A percentile compares a stretch with the other conserved stretches of the same genome.
phyloP scores from a whole-genome alignment of 73 alveolate genomes.

The Diophrys sp. region DNA sequence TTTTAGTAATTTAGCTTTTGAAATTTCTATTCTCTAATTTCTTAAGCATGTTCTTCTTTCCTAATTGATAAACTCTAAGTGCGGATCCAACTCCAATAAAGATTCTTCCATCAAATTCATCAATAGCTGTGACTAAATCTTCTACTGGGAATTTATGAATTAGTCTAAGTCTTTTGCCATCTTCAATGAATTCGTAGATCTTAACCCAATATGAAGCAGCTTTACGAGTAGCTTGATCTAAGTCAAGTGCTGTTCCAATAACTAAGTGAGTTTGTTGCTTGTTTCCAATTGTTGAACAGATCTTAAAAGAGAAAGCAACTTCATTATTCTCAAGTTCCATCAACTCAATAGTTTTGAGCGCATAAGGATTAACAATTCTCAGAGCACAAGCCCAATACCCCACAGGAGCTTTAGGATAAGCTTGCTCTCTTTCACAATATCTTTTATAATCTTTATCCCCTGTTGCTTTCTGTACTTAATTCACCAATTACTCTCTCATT shows the following conservation, averaged over 20 bases:
- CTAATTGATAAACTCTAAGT: constrained; percentile 93
- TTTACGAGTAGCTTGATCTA: constrained; percentile 55
- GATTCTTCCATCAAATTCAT: constrained; percentile 87
- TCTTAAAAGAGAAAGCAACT: constrained; percentile 72
- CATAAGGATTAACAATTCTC: constrained; percentile 84
- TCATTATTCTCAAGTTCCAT: constrained; percentile 86
- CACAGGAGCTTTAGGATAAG: constrained; percentile 66
- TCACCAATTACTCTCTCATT: constrained; percentile 37
- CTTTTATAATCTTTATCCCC: constrained; percentile 33
- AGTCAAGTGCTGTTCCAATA: constrained; percentile 76
- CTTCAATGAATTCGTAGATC: constrained; percentile 70
- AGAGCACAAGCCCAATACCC: constrained; percentile 93
- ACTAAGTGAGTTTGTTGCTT: constrained; percentile 64
- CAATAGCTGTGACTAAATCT: constrained; percentile 89
- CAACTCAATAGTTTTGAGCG: constrained; percentile 62
- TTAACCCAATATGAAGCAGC: constrained; percentile 66
- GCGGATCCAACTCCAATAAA: constrained; percentile 93
- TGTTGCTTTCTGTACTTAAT: constrained; percentile 32
- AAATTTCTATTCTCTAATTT: constrained; percentile 90
- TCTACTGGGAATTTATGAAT: constrained; percentile 85
- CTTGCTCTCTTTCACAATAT: constrained; percentile 23
- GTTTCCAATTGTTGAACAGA: constrained; percentile 57
- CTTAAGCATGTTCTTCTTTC: constrained; percentile 91
- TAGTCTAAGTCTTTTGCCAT: constrained; percentile 67
- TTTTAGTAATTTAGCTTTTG: constrained; percentile 61